A percentile compares a stretch with the other conserved stretches of the same genome.
phyloP scores from a whole-genome alignment of 805 yeast genomes.

The Crinitomyces ghanaensis region DNA sequence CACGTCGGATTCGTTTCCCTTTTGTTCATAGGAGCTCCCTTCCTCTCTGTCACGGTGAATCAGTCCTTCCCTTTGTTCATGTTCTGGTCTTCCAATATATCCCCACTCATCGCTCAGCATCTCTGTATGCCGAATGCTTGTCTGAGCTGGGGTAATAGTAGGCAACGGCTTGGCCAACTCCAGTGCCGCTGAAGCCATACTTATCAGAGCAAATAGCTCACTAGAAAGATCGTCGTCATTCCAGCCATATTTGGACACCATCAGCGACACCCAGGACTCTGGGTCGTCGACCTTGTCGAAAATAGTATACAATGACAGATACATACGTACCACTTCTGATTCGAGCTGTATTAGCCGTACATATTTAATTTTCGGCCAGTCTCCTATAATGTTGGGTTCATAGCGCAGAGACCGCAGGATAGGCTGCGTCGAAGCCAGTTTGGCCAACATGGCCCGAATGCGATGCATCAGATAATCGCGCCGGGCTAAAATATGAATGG shows the following conservation, averaged over 20 bases:
- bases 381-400: constrained; percentile 26
- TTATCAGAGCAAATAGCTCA: constrained; percentile 21
- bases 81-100: too few relatives aligned
- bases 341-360: constrained; percentile 18
- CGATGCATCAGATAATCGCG: constrained; percentile 15
- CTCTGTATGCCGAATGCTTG: constrained; percentile 12
- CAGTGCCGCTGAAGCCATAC: constrained; percentile 24
- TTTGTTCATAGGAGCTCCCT: too few relatives aligned
- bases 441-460: constrained; percentile 9
- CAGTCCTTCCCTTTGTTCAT: constrained; percentile 1
- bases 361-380: constrained; percentile 25
- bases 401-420: constrained; percentile 16
- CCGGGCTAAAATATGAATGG: constrained; percentile 16
- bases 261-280: constrained; percentile 12
- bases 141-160: constrained; percentile 22
- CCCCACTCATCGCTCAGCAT: constrained; percentile 8
- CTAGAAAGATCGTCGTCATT: constrained; percentile 19
- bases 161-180: constrained; percentile 23
- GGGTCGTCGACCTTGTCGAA: constrained; percentile 21
- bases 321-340: constrained; percentile 19
- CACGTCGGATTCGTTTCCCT: too few relatives aligned
- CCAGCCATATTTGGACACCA: constrained; percentile 22
- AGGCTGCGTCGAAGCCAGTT: constrained; percentile 7
- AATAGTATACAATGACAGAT: constrained; percentile 17
- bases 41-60: too few relatives aligned